These are phyloP conservation scores for Lindgomyces ingoldianus DNA, from an alignment of 495 filamentous ascomycete genomes.

Conservation along the genomic window DNA sequence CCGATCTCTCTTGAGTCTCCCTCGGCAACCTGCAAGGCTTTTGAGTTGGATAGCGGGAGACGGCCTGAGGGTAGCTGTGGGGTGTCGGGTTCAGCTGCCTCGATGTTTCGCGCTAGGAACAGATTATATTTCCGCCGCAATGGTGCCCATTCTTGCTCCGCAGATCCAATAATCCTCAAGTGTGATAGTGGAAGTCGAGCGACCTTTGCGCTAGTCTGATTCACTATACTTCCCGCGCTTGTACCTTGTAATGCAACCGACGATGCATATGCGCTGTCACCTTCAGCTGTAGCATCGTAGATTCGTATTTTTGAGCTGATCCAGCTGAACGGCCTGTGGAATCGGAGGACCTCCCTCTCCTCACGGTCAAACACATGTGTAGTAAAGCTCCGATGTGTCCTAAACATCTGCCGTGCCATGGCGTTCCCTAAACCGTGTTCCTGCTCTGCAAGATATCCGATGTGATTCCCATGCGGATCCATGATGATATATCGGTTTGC, in stretches of 20 bases:
- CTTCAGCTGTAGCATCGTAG: slow-evolving; percentile 57
- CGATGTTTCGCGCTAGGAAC: slow-evolving; percentile 50
- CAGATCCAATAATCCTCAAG: slow-evolving; percentile 69
- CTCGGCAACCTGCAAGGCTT: slow-evolving; percentile 51
- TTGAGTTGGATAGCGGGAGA: slow-evolving; percentile 52
- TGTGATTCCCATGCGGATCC: slow-evolving; percentile 66
- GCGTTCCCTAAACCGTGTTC: slow-evolving; percentile 61
- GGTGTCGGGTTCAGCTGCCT: slow-evolving; percentile 37
- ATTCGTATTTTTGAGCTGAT: slow-evolving; percentile 66
- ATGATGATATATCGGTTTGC: slow-evolving; percentile 73
- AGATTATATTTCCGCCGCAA: slow-evolving; percentile 69
- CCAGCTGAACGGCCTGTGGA: slow-evolving; percentile 69
- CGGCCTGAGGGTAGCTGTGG: slow-evolving; percentile 48
- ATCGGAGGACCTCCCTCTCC: slow-evolving; percentile 66
- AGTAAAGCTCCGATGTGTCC: slow-evolving; percentile 67
- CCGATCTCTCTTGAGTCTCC: slow-evolving; percentile 46
- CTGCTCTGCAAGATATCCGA: slow-evolving; percentile 70
- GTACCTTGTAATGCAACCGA: slow-evolving; percentile 51
- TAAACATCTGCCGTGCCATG: slow-evolving; percentile 64
- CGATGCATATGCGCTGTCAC: slow-evolving; percentile 35
- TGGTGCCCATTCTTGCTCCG: slow-evolving; percentile 69
- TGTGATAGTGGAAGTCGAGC: slow-evolving; percentile 55
- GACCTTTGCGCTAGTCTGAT: slow-evolving; percentile 50
- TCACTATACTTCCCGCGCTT: slow-evolving; percentile 48
- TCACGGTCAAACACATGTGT: slow-evolving; percentile 70